These are phyloP conservation scores for Sistotremastrum suecicum DNA, from an alignment of 768 basidiomycete genomes.

Conservation along the genomic window DNA sequence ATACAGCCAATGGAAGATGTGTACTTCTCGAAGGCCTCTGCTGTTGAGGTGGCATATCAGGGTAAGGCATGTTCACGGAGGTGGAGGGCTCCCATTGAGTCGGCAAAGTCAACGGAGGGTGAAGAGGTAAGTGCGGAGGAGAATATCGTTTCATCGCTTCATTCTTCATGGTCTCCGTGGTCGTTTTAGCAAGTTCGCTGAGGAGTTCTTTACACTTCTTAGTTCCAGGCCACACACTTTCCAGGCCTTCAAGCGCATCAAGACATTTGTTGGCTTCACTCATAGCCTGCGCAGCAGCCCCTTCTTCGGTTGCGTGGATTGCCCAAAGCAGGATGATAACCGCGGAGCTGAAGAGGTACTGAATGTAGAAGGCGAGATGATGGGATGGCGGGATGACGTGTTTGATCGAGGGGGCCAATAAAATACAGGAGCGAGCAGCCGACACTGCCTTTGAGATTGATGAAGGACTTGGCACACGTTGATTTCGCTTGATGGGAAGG, in stretches of 20 bases:
- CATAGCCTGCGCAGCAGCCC: constrained; percentile 57
- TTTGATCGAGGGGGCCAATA: constrained; percentile 72
- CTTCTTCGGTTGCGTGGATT: constrained; percentile 64
- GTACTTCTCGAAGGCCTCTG: too few relatives aligned
- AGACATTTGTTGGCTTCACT: constrained; percentile 70
- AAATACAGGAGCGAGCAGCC: constrained; percentile 75
- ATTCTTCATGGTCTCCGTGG: constrained; percentile 49
- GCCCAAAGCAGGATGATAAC: constrained; percentile 76
- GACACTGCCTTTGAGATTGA: constrained; percentile 72
- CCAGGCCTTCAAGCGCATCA: constrained; percentile 61
- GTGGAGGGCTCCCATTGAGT: too few relatives aligned
- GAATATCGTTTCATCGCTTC: constrained; percentile 37
- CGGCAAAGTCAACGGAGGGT: too few relatives aligned
- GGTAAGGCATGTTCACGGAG: too few relatives aligned
- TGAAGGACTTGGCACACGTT: constrained; percentile 42
- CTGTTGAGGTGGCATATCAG: too few relatives aligned
- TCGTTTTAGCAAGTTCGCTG: constrained; percentile 51
- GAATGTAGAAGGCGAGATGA: constrained; percentile 80
- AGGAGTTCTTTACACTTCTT: constrained; percentile 76
- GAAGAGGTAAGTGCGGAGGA: constrained; percentile 8
- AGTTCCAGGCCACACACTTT: constrained; percentile 79
- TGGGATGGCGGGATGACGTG: constrained; percentile 76
- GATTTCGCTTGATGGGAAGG: constrained; percentile 64
- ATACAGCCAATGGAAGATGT: too few relatives aligned
- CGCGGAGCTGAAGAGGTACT: constrained; percentile 79